Evolutionary conservation across 495 filamentous ascomycete species (phyloP).

Genomic region (Bryoglossum gracile): DNA sequence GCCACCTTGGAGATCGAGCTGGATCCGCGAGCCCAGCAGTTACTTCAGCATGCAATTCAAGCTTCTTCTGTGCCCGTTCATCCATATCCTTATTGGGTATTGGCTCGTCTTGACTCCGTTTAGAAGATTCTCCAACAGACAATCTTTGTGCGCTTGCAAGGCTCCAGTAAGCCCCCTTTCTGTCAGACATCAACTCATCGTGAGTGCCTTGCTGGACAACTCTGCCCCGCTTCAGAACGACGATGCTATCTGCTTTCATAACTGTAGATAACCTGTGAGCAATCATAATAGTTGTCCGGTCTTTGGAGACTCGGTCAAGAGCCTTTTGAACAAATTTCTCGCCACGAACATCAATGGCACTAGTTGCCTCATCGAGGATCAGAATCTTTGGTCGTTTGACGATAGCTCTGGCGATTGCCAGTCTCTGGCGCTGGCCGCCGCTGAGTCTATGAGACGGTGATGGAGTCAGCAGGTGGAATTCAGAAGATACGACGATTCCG

Average conservation of each 20-base stretch:
- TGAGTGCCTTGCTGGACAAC: slow-evolving; percentile 65
- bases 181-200: slow-evolving; percentile 48
- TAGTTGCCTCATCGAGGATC: slow-evolving; percentile 79
- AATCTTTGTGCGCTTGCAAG: slow-evolving; percentile 48
- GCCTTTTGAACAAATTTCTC: slow-evolving; percentile 52
- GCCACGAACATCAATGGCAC: slow-evolving; percentile 48
- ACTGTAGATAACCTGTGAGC: slow-evolving; percentile 54
- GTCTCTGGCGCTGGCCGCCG: slow-evolving; percentile 55
- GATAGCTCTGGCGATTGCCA: slow-evolving; percentile 63
- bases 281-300: slow-evolving; percentile 53
- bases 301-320: slow-evolving; percentile 43
- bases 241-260: slow-evolving; percentile 58
- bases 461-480: too few species aligned
- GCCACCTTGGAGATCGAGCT: not conserved
- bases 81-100: not conserved
- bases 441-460: too few species aligned
- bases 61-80: slow-evolving; percentile 4
- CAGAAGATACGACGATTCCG: too few species aligned
- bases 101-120: slow-evolving; percentile 3
- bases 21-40: slow-evolving; percentile 35
- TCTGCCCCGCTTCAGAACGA: slow-evolving; percentile 48
- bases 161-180: slow-evolving; percentile 42
- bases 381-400: slow-evolving; percentile 72
- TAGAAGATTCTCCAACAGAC: slow-evolving; percentile 19
- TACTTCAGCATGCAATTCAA: slow-evolving; percentile 5